Evolutionary conservation across 1,139 yeast genomes (phyloP).

Genomic region (Taphrina wiesneri): DNA sequence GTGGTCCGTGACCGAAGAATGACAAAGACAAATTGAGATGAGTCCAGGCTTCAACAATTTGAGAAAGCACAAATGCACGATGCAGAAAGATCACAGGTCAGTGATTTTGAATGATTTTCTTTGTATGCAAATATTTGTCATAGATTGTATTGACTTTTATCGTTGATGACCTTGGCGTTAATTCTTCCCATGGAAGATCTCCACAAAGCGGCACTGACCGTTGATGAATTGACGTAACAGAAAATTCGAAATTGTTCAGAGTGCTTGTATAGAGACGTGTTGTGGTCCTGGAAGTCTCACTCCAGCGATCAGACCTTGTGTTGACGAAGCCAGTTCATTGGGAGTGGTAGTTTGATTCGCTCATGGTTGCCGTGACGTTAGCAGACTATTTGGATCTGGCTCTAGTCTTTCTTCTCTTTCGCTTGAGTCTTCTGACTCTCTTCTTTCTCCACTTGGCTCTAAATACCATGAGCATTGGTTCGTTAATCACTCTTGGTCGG

Average conservation of each 20-base stretch:
- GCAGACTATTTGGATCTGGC: constrained; percentile 33
- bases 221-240: no score
- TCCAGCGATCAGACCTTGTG: neutral
- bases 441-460: constrained; percentile 35
- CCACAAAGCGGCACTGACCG: no score
- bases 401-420: constrained; percentile 35
- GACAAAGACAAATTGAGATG: neutral
- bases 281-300: neutral
- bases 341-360: neutral
- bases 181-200: neutral
- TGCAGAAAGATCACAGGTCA: neutral
- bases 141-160: neutral
- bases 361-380: neutral
- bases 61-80: neutral
- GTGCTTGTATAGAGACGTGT: neutral
- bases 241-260: neutral
- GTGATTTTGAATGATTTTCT: neutral
- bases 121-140: constrained; percentile 2
- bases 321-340: neutral
- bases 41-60: neutral
- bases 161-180: neutral
- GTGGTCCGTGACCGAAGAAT: no score
- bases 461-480: neutral
- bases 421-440: constrained; percentile 36
- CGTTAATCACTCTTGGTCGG: neutral